Percentiles rank a stretch among this genome's conserved stretches.
Conservation (phyloP, 805 yeast genomes). For the Wickerhamomyces hampshirensis region DNA sequence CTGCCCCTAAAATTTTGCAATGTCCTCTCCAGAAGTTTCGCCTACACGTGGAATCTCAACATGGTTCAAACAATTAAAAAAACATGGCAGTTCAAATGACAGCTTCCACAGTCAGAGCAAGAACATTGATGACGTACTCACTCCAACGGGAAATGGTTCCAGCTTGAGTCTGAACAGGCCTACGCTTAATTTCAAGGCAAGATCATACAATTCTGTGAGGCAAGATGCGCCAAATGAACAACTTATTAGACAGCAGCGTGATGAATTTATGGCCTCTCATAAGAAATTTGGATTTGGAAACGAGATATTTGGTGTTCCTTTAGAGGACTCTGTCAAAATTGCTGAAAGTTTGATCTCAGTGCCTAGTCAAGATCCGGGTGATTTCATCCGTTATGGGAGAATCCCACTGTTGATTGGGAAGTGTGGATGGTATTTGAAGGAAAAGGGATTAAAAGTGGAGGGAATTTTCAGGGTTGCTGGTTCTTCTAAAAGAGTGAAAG, state of each 20-base stretch:
- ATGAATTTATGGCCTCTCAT: constrained; percentile 30
- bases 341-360: constrained; percentile 77
- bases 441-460: constrained; percentile 71
- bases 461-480: constrained; percentile 96
- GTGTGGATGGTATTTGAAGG: constrained; percentile 83
- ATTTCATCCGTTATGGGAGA: constrained; percentile 73
- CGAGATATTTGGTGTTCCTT: constrained; percentile 73
- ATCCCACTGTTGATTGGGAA: constrained; percentile 95
- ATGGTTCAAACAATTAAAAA: constrained; percentile 40
- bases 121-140: constrained; percentile 14
- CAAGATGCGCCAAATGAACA: constrained; percentile 14
- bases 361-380: constrained; percentile 50
- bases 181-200: constrained; percentile 31
- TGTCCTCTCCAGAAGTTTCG: constrained; percentile 25
- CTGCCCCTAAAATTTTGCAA: constrained; percentile 1
- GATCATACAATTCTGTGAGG: constrained; percentile 26
- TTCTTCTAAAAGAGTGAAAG: constrained; percentile 80
- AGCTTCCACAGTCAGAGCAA: constrained; percentile 9
- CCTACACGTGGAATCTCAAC: constrained; percentile 30
- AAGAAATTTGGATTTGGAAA: constrained; percentile 34
- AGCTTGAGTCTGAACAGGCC: constrained; percentile 24
- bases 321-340: constrained; percentile 61
- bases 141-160: constrained; percentile 10
- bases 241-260: constrained; percentile 31
- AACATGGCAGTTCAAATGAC: constrained; percentile 21